Evolutionary conservation across 768 basidiomycete genomes (phyloP).

Genomic region (Sarcodon aspratus): DNA sequence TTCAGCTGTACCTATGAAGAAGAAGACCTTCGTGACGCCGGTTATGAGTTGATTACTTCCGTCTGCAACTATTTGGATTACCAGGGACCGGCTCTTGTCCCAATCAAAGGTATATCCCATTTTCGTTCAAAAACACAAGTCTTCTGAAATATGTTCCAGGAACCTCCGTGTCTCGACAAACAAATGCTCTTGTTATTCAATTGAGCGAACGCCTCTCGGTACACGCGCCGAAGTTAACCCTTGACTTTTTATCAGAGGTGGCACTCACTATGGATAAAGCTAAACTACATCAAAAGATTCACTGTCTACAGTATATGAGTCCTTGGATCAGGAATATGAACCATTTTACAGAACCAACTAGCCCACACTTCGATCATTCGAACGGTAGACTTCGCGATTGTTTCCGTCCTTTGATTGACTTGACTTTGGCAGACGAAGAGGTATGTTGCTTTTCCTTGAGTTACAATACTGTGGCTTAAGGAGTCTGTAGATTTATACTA

Average conservation of each 20-base stretch:
- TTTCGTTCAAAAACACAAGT: background rate
- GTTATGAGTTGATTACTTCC: constrained; percentile 69
- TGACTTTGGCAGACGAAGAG: constrained; percentile 63
- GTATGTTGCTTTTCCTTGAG: constrained; percentile 24
- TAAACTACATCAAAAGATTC: constrained; percentile 43
- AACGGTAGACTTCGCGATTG: constrained; percentile 72
- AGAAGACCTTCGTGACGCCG: constrained; percentile 67
- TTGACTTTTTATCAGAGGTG: constrained; percentile 87
- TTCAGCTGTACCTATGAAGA: constrained; percentile 65
- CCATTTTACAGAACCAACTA: constrained; percentile 57
- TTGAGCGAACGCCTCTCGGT: constrained; percentile 64
- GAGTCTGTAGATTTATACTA: constrained; percentile 39
- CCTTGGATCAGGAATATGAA: constrained; percentile 85
- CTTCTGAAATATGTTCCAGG: constrained; percentile 24
- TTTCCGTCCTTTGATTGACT: constrained; percentile 65
- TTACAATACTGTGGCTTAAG: background rate
- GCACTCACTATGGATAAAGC: constrained; percentile 48
- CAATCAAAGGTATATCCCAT: constrained; percentile 45
- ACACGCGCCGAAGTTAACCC: constrained; percentile 71
- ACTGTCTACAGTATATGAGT: constrained; percentile 70
- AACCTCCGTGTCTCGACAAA: constrained; percentile 59
- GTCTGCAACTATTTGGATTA: constrained; percentile 71
- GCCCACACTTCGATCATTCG: constrained; percentile 56
- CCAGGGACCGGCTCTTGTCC: constrained; percentile 60
- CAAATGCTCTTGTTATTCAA: constrained; percentile 45